These are phyloP conservation scores for Stephania yunnanensis DNA, from an alignment of 164 flowering plant species.

Conservation along the genomic window DNA sequence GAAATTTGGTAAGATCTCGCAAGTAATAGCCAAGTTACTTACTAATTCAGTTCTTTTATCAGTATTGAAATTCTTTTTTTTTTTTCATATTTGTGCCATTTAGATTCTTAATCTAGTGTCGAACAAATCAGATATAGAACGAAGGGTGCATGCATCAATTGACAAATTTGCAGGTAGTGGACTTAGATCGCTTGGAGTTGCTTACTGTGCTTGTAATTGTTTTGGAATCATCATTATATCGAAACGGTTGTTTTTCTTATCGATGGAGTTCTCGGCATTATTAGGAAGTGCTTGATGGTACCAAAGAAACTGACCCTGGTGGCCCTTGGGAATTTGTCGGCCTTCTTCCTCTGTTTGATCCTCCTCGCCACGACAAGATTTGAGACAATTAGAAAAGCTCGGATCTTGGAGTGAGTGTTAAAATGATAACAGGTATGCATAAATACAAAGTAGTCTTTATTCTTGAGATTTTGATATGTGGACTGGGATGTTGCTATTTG, in stretches of 20 bases:
- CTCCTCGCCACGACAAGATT: slow-evolving; percentile 97
- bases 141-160: slow-evolving; percentile 69
- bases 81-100: not conserved
- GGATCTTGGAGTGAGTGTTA: slow-evolving; percentile 93
- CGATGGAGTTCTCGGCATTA: not conserved
- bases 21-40: not conserved
- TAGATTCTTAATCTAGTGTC: slow-evolving; percentile 76
- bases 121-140: slow-evolving; percentile 72
- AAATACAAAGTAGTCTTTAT: too few species aligned
- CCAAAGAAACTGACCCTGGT: slow-evolving; percentile 84
- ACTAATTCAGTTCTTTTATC: slow-evolving; percentile 4
- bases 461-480: too few species aligned
- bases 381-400: slow-evolving; percentile 90
- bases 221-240: not conserved
- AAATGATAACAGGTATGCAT: slow-evolving; percentile 87
- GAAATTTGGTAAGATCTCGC: slow-evolving; percentile 61
- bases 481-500: too few species aligned
- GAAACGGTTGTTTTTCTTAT: not conserved
- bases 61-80: not conserved
- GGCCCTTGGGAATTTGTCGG: slow-evolving; percentile 96
- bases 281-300: slow-evolving; percentile 95
- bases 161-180: slow-evolving; percentile 89
- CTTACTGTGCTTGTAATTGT: slow-evolving; percentile 49
- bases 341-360: slow-evolving; percentile 93
- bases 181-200: slow-evolving; percentile 75